Base-by-base conservation (phyloP, 2,329 filamentous ascomycete genomes). In the Colletotrichum horii region DNA sequence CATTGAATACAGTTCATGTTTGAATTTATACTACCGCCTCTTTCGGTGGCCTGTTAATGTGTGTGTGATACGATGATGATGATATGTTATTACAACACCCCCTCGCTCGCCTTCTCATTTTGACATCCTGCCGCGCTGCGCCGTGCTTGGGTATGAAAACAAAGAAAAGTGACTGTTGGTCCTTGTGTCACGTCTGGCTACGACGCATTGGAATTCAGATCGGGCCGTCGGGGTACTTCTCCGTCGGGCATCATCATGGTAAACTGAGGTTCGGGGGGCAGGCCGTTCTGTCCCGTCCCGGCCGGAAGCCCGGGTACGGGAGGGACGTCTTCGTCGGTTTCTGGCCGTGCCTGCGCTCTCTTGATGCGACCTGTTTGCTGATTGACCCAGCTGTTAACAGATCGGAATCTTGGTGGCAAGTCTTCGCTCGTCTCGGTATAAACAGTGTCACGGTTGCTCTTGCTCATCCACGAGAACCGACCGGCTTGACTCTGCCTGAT, bases 341-440 rank as follows among this genome's bases (percentile, higher is more conserved):
- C 76, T 11, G 80, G 80, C 55, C 84, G 85, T 71, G 86, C 84
- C 78, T 87, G 84, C 3, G 86, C 87, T 30, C 88, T 85, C 79
- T 87, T 87, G 34, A 91, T 81, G 4, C 90, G 87, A 4, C 88
- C 88, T 11, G 88, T 89, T 81, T 94, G 92, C 80, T 94, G 91
- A 78, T 89, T 88, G 3, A 94, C 92, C 92, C 92, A 94, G 34
- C 91, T 92, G 71, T 86, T 88, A 71, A 94, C 86, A 8, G 86
- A 88, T 43, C 90, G 87, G 81, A 93, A 93, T 6, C 89, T 87
- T 16, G 90, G 85, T 7, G 90, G 88, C 60, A 83, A 81, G 76
- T 92, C 90, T 38, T 91, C 87, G 66, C 89, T 91, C 6, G 87
- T 85, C 66, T 87, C 84, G 0, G 90, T 91, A 78, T 88, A 90